Conservation (phyloP, 1,139 yeast species). For the Geotrichum europaeum region DNA sequence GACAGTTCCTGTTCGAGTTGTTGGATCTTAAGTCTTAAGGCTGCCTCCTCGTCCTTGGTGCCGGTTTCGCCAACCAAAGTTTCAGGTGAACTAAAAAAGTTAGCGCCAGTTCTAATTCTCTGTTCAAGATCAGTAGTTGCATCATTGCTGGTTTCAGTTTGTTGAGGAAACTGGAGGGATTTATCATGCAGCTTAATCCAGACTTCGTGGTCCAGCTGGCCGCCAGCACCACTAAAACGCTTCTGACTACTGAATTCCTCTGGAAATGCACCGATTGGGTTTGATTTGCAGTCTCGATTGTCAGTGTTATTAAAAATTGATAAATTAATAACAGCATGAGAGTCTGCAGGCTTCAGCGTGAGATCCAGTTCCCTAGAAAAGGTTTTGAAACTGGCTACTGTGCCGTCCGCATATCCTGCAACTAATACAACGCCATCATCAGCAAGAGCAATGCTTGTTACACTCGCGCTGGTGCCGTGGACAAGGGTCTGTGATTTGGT, state of each 20-base stretch:
- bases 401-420: background rate
- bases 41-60: background rate
- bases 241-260: background rate
- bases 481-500: background rate
- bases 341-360: background rate
- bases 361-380: background rate
- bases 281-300: background rate
- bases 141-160: background rate
- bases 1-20: background rate
- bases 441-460: background rate
- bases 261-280: background rate
- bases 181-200: background rate
- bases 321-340: background rate
- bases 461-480: background rate
- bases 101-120: background rate
- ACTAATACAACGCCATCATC: background rate
- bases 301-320: background rate
- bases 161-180: background rate
- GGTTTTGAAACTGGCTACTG: background rate
- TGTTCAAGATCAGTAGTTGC: background rate
- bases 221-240: background rate
- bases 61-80: background rate
- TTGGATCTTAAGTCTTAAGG: background rate
- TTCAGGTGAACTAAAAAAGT: background rate
- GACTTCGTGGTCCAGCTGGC: background rate